Evolutionary conservation across 2,329 filamentous ascomycete species (phyloP).

Genomic region (Colletotrichum navitas): DNA sequence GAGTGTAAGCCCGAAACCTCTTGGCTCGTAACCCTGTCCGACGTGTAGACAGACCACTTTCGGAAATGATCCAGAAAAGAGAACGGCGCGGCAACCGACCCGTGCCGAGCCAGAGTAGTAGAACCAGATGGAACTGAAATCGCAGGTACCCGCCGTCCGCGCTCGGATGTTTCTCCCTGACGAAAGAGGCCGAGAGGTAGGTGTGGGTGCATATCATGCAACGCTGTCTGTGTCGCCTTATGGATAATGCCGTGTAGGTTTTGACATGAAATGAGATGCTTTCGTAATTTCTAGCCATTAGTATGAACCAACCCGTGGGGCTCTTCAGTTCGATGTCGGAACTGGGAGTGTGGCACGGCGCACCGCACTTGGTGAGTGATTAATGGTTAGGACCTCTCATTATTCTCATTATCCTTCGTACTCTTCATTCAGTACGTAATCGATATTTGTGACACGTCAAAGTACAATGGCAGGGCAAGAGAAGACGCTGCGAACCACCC

Average conservation of each 20-base stretch:
- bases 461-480: slow-evolving; percentile 20
- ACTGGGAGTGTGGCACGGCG: neutral
- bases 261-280: neutral
- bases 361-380: neutral
- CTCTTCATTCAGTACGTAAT: neutral
- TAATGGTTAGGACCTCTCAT: slow-evolving; percentile 12
- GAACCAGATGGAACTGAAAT: neutral
- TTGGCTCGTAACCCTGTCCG: neutral
- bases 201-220: slow-evolving; percentile 2
- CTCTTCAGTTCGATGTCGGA: neutral
- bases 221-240: neutral
- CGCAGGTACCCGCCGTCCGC: neutral
- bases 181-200: neutral
- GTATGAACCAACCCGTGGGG: neutral
- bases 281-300: neutral
- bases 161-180: slow-evolving; percentile 9
- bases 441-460: slow-evolving; percentile 1
- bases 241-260: neutral
- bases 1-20: neutral
- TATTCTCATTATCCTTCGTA: slow-evolving; percentile 22
- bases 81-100: neutral
- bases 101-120: neutral
- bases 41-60: neutral
- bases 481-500: neutral
- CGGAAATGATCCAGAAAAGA: neutral